Percentiles rank a stretch among this genome's conserved stretches.
These are phyloP conservation scores for Lyophyllum semitale DNA, from an alignment of 768 basidiomycete genomes.

Conservation along the genomic window DNA sequence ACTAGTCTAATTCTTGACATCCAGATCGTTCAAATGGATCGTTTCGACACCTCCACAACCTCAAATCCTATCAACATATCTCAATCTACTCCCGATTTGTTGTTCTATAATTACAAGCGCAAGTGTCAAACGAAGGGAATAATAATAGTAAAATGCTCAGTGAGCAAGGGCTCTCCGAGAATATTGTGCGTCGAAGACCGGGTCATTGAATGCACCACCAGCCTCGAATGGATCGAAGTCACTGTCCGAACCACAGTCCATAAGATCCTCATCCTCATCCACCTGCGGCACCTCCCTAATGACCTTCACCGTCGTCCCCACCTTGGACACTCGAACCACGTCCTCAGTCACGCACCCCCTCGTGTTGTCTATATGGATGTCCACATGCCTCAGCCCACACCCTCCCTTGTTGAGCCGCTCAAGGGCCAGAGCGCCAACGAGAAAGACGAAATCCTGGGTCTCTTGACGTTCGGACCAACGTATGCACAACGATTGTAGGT, in stretches of 20 bases:
- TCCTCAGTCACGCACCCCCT: conserved; percentile 8
- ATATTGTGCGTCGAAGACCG: conserved; percentile 28
- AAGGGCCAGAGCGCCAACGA: conserved; percentile 25
- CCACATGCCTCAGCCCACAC: conserved; percentile 25
- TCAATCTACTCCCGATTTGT: background rate
- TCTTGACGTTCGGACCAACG: conserved; percentile 25
- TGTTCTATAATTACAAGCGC: background rate
- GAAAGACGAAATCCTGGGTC: conserved; percentile 25
- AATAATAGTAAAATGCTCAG: conserved; percentile 9
- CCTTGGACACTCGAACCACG: conserved; percentile 7
- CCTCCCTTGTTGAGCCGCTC: conserved; percentile 26
- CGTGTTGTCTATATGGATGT: conserved; percentile 32
- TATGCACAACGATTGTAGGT: conserved; percentile 30
- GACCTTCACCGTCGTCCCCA: conserved; percentile 23
- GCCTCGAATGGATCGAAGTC: conserved; percentile 19
- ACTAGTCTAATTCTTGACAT: no score
- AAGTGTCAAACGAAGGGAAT: conserved; percentile 1
- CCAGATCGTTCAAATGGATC: no score
- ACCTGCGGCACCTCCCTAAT: conserved; percentile 18
- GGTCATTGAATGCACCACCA: conserved; percentile 31
- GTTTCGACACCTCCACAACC: no score
- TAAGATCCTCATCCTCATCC: conserved; percentile 12
- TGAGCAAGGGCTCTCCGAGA: conserved; percentile 3
- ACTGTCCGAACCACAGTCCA: conserved; percentile 18
- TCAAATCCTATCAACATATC: background rate